Evolutionary conservation across 176 grass and related monocot genomes (phyloP), one percentile per base, ranked within the genome.

Genomic region (Typha latifolia): DNA sequence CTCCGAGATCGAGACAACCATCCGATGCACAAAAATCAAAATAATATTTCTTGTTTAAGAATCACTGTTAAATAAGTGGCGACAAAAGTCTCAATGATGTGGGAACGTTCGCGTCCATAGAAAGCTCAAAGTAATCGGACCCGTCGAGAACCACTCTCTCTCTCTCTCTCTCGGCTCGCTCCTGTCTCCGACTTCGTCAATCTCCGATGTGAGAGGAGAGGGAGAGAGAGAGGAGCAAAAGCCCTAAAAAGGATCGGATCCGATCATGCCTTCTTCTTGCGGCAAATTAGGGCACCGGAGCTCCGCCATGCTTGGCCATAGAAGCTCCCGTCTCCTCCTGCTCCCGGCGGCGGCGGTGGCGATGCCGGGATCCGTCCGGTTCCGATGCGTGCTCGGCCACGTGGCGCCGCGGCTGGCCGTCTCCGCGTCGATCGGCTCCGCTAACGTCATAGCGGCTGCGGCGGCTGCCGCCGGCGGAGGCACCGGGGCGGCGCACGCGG

Each of bases 311-410:
- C 65, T 87, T 24, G 71, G 84, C 72, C 81, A n/a, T 21, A 49
- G 73, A 21, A 76, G 50, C 51, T 67, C 64, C 51, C 51, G 88
- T 67, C 72, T 86, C 61, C 48, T 78, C 67, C 71, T 72, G 47
- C 70, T 84, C 23, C 77, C 77, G 50, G 29, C 76, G 63, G 79
- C 52, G 31, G 49, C 67, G 5, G 47, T 31, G 51, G 16, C 56
- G 61, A 67, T 61, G 27, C 76, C 81, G 13, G 84, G 67, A 49
- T 86, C 81, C 74, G 62, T 81, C 75, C 80, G 76, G 29, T 49
- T 91, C 50, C 77, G 82, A 56, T 82, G 88, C 68, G 74, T 89
- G 49, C 78, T 91, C 62, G 80, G 85, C 48, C 88, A 85, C 67
- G 80, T 88, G 48, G 82, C 76, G 14, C 78, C 85, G 16, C 68